These are phyloP conservation scores for Steccherinum ochraceum DNA, from an alignment of 768 basidiomycete genomes.

Conservation along the genomic window DNA sequence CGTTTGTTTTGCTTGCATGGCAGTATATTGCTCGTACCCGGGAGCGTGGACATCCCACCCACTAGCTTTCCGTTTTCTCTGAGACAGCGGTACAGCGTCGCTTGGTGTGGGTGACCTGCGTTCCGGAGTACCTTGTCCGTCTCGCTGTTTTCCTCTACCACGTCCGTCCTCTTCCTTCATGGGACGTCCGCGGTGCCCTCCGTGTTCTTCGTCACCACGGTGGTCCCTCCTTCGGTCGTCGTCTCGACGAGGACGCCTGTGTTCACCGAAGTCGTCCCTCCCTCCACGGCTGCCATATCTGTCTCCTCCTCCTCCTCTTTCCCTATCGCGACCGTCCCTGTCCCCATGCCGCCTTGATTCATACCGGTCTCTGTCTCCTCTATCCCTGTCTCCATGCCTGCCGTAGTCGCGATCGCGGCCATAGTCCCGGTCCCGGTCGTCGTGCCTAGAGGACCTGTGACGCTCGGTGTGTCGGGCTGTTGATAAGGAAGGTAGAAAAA, in stretches of 20 bases:
- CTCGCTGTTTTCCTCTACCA: slow-evolving; percentile 46
- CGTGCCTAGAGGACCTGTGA: slow-evolving; percentile 27
- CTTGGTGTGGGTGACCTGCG: slow-evolving; percentile 88
- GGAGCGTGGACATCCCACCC: slow-evolving; percentile 97
- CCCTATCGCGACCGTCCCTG: slow-evolving; percentile 20
- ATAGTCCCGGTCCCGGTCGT: slow-evolving; percentile 18
- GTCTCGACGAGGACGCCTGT: slow-evolving; percentile 26
- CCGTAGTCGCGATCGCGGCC: slow-evolving; percentile 14
- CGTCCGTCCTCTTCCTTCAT: slow-evolving; percentile 35
- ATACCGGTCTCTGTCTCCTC: slow-evolving; percentile 17
- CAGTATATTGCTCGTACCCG: slow-evolving; percentile 91
- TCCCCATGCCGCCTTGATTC: slow-evolving; percentile 16
- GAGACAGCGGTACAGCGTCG: slow-evolving; percentile 72
- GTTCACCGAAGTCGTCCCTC: slow-evolving; percentile 15
- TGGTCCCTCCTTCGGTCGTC: slow-evolving; percentile 32
- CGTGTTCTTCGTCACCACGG: slow-evolving; percentile 32
- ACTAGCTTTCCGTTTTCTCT: slow-evolving; percentile 83
- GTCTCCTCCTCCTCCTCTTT: slow-evolving; percentile 10
- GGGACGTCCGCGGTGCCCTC: slow-evolving; percentile 17
- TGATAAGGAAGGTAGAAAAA: slow-evolving; percentile 35
- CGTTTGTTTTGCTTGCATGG: slow-evolving; percentile 97
- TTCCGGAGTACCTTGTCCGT: slow-evolving; percentile 62
- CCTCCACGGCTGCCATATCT: slow-evolving; percentile 14
- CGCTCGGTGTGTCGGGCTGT: slow-evolving; percentile 55
- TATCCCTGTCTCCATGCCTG: slow-evolving; percentile 26